phyloP scores from a whole-genome alignment of 257 asterid species.

The Eucommia ulmoides region DNA sequence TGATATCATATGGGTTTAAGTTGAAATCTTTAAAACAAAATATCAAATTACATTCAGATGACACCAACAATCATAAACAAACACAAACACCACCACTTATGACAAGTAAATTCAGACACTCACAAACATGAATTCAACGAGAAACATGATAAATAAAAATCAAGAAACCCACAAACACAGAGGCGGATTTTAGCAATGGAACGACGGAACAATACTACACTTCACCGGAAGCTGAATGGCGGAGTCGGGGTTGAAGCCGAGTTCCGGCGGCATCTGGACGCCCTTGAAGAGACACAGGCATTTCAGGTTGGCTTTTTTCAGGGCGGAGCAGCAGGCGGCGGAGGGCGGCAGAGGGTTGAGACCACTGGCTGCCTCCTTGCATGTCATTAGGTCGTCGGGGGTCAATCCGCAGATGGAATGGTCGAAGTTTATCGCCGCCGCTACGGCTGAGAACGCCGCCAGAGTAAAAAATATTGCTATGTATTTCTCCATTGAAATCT shows the following conservation, averaged over 20 bases:
- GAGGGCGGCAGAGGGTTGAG: neutral
- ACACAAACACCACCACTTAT: no score
- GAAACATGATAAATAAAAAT: no score
- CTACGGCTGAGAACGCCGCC: neutral
- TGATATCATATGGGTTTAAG: no score
- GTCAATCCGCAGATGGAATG: neutral
- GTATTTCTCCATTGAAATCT: neutral
- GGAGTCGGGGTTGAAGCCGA: neutral
- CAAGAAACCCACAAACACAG: no score
- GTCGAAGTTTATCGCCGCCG: neutral
- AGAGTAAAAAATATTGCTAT: neutral
- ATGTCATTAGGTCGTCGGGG: neutral
- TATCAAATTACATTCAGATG: no score
- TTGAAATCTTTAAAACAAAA: no score
- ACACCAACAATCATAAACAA: no score
- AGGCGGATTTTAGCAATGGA: no score
- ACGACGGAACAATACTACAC: neutral
- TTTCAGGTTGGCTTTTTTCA: neutral
- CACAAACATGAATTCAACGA: no score
- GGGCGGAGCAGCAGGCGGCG: neutral
- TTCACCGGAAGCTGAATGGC: neutral
- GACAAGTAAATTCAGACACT: no score
- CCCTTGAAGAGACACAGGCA: neutral
- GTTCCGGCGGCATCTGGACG: neutral
- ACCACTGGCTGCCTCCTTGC: neutral